Evolutionary conservation across 352 stramenopile species (phyloP), one percentile per base, ranked within the genome.

Genomic region (Aphanomyces astaci): DNA sequence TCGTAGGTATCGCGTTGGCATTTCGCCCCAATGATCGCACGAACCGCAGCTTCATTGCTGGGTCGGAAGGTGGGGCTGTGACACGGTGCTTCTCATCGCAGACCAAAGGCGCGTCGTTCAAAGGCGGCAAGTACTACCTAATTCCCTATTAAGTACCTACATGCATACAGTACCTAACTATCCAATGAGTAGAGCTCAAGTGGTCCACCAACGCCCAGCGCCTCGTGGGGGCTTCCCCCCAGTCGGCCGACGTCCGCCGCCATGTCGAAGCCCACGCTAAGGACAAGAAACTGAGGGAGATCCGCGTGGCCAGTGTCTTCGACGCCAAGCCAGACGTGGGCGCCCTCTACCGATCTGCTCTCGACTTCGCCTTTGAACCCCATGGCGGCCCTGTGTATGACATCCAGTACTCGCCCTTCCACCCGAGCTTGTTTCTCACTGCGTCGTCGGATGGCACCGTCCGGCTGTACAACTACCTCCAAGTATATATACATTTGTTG

Each of bases 351-450:
- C 77, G 80, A 11, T 86, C 73, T 36, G 85, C 78, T 25, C 82
- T 88, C 68, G 81, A 90, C 73, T 94, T 94, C 60, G 73, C 80
- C 32, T 92, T 92, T 52, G 81, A 88, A 17, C 46, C 71, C 24
- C 88, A 96, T 53, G 76, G 73, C 4, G 86, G 85, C 5, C 84
- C 88, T 2, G 84, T 96, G 27, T 90, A 91, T 71, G 84, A 82
- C 53, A 73, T 88, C 33, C 78, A 79, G 39, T 95, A 89, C 53
- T 95, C 86, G 31, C 87, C 87, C 0, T 96, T 95, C 53, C 80
- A 86, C 64, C 87, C 89, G 48, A 88, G 79, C 52, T 36, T 95
- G 19, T 91, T 94, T 57, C 74, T 94, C 32, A 86, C 84, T 5
- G 86, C 76, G 48, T 90, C 84, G 1, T 81, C 81, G 5, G 88